phyloP scores from a whole-genome alignment of 371 early-diverging fungal genomes.

The Spraguea lophii region DNA sequence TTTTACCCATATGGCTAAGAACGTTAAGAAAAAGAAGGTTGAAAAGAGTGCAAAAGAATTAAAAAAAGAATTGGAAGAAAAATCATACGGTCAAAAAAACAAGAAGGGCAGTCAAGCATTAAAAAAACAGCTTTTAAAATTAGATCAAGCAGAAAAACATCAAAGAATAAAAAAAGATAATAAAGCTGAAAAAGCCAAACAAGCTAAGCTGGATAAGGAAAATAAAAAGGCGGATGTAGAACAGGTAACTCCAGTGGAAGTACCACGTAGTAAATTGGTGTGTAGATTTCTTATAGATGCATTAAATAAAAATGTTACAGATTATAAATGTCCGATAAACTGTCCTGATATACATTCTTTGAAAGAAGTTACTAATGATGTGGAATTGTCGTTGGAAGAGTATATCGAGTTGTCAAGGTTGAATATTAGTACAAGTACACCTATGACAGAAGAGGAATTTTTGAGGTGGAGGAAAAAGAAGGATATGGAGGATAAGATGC shows the following conservation, averaged over 20 bases:
- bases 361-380: conserved; percentile 18
- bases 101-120: conserved; percentile 25
- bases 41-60: conserved; percentile 26
- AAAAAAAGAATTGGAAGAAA: conserved; percentile 34
- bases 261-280: conserved; percentile 30
- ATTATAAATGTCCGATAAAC: conserved; percentile 28
- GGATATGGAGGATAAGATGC: conserved; percentile 27
- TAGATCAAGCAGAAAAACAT: conserved; percentile 15
- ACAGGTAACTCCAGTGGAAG: conserved; percentile 42
- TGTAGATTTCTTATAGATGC: conserved; percentile 44
- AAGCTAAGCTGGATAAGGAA: no score
- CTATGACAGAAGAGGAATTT: conserved; percentile 43
- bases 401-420: conserved; percentile 37
- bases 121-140: conserved; percentile 15
- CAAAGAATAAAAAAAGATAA: conserved; percentile 13
- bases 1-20: no score
- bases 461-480: conserved; percentile 36
- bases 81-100: conserved; percentile 28
- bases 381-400: conserved; percentile 38
- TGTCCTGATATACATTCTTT: conserved; percentile 39
- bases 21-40: no score
- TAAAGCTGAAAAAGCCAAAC: no score
- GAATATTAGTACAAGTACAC: conserved; percentile 32
- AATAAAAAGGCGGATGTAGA: conserved; percentile 11
- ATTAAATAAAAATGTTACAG: conserved; percentile 35